Evolutionary conservation across 108 stramenopile species (phyloP).

Genomic region (Chaetoceros tenuissimus): DNA sequence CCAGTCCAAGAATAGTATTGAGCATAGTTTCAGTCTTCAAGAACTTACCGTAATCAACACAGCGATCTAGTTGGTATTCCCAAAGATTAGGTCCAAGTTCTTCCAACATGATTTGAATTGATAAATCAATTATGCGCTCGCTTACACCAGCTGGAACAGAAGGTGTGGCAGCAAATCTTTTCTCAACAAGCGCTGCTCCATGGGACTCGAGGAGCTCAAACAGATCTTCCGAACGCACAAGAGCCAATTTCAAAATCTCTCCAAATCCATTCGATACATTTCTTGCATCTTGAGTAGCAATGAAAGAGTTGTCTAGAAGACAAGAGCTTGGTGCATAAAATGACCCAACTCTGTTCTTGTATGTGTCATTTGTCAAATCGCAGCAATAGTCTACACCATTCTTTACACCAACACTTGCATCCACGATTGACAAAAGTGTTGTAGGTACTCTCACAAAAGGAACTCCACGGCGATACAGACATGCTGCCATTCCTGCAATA

Average conservation of each 20-base stretch:
- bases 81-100: slow-evolving; percentile 96
- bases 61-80: slow-evolving; percentile 87
- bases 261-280: slow-evolving; percentile 93
- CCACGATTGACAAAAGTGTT: slow-evolving; percentile 92
- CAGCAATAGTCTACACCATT: slow-evolving; percentile 94
- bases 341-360: slow-evolving; percentile 92
- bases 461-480: slow-evolving; percentile 89
- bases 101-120: slow-evolving; percentile 95
- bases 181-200: slow-evolving; percentile 73
- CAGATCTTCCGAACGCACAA: slow-evolving; percentile 83
- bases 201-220: slow-evolving; percentile 91
- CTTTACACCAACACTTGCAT: slow-evolving; percentile 96
- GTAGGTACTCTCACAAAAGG: slow-evolving; percentile 89
- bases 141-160: slow-evolving; percentile 57
- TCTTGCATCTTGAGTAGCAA: slow-evolving; percentile 71
- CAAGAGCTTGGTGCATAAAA: slow-evolving; percentile 89
- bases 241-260: slow-evolving; percentile 91
- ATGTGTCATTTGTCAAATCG: slow-evolving; percentile 66
- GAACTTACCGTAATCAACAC: slow-evolving; percentile 79
- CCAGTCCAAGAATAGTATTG: not conserved
- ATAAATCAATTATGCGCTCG: slow-evolving; percentile 85
- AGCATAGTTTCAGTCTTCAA: too few relatives aligned
- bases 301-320: slow-evolving; percentile 83
- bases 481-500: slow-evolving; percentile 93
- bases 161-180: slow-evolving; percentile 40